Conservation (phyloP, 2,329 filamentous ascomycete species). For the Lecanicillium sp. region DNA sequence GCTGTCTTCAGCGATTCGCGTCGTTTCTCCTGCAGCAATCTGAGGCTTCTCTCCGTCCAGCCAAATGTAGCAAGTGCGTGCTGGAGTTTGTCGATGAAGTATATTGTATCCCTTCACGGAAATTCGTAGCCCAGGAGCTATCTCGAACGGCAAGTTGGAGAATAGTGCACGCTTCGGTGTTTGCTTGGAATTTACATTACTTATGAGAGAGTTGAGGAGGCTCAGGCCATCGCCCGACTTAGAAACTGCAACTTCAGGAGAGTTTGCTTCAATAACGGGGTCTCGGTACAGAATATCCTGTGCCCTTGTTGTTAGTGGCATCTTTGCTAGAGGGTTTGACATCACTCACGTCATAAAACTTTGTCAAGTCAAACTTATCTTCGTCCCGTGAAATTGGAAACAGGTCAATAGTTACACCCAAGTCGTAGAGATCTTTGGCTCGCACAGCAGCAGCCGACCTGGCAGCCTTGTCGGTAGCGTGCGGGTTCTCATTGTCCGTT, state of each 20-base stretch:
- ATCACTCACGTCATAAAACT: conserved; percentile 76
- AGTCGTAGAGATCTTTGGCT: conserved; percentile 90
- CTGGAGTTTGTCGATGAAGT: conserved; percentile 74
- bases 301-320: background rate
- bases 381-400: conserved; percentile 76
- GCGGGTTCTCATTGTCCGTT: conserved; percentile 87
- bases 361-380: conserved; percentile 68
- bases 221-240: conserved; percentile 69
- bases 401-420: conserved; percentile 84
- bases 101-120: conserved; percentile 91
- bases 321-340: too few relatives aligned
- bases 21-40: conserved; percentile 68
- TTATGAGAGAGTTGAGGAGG: conserved; percentile 70
- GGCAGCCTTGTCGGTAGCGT: conserved; percentile 61
- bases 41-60: conserved; percentile 78
- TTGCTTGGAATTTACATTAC: conserved; percentile 86
- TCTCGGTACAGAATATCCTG: conserved; percentile 88
- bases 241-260: conserved; percentile 48
- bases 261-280: conserved; percentile 58
- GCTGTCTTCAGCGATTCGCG: conserved; percentile 69
- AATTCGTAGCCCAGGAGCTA: conserved; percentile 77
- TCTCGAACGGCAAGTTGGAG: conserved; percentile 76
- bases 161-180: conserved; percentile 81
- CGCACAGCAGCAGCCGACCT: conserved; percentile 74
- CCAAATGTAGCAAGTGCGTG: conserved; percentile 81